A percentile compares a stretch with the other conserved stretches of the same genome.
Conservation (phyloP, 176 grass and related monocot genomes). For the Aegilops speltoides region DNA sequence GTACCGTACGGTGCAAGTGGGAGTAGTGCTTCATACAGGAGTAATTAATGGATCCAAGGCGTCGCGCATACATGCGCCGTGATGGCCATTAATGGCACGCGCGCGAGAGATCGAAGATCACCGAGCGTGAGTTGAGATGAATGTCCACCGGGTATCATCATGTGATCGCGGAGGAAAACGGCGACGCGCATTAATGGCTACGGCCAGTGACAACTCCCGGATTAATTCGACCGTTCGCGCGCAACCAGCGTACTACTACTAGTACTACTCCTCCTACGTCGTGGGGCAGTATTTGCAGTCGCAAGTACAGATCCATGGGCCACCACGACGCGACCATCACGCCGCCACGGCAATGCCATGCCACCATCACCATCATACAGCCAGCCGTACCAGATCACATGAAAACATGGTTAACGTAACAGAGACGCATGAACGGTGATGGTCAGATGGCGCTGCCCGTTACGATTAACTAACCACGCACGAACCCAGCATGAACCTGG, state of each 20-base stretch:
- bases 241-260: background rate
- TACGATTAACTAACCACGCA: too few species aligned
- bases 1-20: background rate
- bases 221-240: background rate
- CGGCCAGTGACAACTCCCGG: background rate
- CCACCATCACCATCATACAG: background rate
- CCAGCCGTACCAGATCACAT: background rate
- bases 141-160: background rate
- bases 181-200: background rate
- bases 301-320: background rate
- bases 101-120: background rate
- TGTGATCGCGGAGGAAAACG: background rate
- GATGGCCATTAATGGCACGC: constrained; percentile 16
- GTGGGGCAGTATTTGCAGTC: background rate
- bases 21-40: too few species aligned
- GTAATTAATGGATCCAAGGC: background rate
- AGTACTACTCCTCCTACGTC: too few species aligned
- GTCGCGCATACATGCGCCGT: constrained; percentile 1
- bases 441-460: background rate
- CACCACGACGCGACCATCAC: background rate
- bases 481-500: background rate
- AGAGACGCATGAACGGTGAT: background rate
- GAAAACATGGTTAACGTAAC: background rate
- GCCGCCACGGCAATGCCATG: background rate
- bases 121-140: background rate